phyloP scores from a whole-genome alignment of 257 asterid genomes.

The Nicotiana obtusifolia region DNA sequence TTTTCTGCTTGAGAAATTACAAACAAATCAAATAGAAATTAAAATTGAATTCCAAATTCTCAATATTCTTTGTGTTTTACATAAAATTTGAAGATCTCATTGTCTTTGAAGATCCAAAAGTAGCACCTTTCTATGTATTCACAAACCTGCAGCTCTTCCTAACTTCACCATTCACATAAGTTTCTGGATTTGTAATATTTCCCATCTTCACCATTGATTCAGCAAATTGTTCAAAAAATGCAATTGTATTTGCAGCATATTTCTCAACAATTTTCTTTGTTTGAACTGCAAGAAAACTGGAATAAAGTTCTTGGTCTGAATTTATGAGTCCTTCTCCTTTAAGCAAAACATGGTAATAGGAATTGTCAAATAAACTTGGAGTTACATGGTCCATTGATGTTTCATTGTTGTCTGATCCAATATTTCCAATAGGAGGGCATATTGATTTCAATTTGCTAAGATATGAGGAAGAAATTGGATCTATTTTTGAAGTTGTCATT shows the following conservation, averaged over 20 bases:
- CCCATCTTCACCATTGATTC: conserved; percentile 91
- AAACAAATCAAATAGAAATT: not conserved
- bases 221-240: conserved; percentile 79
- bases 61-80: not conserved
- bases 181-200: conserved; percentile 58
- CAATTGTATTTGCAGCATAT: conserved; percentile 55
- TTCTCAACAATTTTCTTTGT: conserved; percentile 56
- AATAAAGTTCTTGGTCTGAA: conserved; percentile 75
- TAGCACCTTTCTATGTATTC: conserved; percentile 39
- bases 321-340: conserved; percentile 64
- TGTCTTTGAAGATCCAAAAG: not conserved
- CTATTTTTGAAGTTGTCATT: conserved; percentile 30
- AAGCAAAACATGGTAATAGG: conserved; percentile 55
- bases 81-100: not conserved
- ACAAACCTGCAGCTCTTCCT: conserved; percentile 83
- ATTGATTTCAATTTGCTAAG: conserved; percentile 45
- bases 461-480: conserved; percentile 40
- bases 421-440: conserved; percentile 39
- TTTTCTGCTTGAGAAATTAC: not conserved
- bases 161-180: conserved; percentile 67
- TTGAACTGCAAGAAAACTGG: conserved; percentile 53
- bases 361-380: conserved; percentile 67
- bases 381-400: conserved; percentile 68
- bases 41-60: not conserved
- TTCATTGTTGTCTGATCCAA: conserved; percentile 52